Percentiles rank a stretch among this genome's conserved stretches.
Evolutionary conservation across 129 eudicot species (phyloP).

Genomic region (Centrapalus pauciflorus): DNA sequence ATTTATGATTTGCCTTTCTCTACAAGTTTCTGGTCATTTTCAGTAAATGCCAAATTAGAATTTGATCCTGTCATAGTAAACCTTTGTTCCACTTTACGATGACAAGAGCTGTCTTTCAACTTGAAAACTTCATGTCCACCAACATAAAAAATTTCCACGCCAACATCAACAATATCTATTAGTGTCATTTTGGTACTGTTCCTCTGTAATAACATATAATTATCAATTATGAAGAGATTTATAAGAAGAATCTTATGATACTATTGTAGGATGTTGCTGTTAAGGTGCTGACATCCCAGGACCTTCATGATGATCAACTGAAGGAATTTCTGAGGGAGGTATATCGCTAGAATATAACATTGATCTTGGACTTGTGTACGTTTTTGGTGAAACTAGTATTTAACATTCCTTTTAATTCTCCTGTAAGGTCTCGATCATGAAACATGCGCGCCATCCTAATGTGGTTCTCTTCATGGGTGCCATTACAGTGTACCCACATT

Average conservation of each 20-base stretch:
- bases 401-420: background rate
- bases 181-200: too few species aligned
- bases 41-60: too few species aligned
- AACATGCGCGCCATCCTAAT: constrained; percentile 95
- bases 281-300: constrained; percentile 81
- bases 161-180: too few species aligned
- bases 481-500: constrained; percentile 83
- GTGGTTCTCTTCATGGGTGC: constrained; percentile 99
- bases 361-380: background rate
- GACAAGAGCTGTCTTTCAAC: too few species aligned
- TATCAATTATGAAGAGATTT: too few species aligned
- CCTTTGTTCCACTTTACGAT: too few species aligned
- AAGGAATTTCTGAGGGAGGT: constrained; percentile 96
- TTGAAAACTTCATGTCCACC: too few species aligned
- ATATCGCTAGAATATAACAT: background rate
- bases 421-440: constrained; percentile 87
- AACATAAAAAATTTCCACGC: too few species aligned
- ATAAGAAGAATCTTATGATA: background rate
- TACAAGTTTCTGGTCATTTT: too few species aligned
- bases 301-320: constrained; percentile 79
- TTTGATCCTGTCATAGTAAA: too few species aligned
- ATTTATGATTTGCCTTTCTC: too few species aligned
- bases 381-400: background rate
- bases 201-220: too few species aligned
- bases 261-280: constrained; percentile 87